Conservation (phyloP, 2,329 filamentous ascomycete species). For the Gnomoniopsis sp. region DNA sequence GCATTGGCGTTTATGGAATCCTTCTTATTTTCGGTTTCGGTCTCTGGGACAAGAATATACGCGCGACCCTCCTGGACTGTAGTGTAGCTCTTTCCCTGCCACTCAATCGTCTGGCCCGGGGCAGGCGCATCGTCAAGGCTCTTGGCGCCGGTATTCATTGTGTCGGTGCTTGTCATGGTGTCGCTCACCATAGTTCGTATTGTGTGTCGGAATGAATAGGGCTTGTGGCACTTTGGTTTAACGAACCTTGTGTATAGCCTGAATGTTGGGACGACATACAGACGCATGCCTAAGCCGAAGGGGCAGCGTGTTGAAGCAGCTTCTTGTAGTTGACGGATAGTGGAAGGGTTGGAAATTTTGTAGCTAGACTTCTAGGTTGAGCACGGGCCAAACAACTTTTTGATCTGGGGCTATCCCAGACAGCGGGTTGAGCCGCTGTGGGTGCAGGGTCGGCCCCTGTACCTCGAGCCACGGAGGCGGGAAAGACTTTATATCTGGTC, state of each 20-base stretch:
- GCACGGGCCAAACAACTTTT: background rate
- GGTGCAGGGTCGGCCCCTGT: background rate
- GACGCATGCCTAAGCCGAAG: constrained; percentile 3
- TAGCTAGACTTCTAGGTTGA: background rate
- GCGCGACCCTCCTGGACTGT: constrained; percentile 54
- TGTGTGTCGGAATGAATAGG: background rate
- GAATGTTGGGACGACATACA: background rate
- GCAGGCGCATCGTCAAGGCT: constrained; percentile 25
- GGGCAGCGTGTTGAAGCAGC: no score
- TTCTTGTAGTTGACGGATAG: background rate
- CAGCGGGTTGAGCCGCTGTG: constrained; percentile 5
- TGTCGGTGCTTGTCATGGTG: background rate
- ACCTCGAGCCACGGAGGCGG: background rate
- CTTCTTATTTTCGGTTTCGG: constrained; percentile 32
- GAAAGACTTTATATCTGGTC: no score
- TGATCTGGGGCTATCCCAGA: background rate
- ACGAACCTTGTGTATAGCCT: constrained; percentile 1
- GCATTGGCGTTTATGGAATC: constrained; percentile 39
- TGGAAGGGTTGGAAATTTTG: background rate
- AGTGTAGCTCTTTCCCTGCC: constrained; percentile 47
- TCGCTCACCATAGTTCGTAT: constrained; percentile 21
- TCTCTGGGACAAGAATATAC: constrained; percentile 52
- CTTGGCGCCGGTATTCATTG: constrained; percentile 11
- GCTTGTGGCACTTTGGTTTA: background rate
- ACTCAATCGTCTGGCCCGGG: constrained; percentile 31